Percentiles rank a stretch among this genome's conserved stretches.
These are phyloP conservation scores for Termitomyces heimii DNA, from an alignment of 768 basidiomycete genomes.

Conservation along the genomic window DNA sequence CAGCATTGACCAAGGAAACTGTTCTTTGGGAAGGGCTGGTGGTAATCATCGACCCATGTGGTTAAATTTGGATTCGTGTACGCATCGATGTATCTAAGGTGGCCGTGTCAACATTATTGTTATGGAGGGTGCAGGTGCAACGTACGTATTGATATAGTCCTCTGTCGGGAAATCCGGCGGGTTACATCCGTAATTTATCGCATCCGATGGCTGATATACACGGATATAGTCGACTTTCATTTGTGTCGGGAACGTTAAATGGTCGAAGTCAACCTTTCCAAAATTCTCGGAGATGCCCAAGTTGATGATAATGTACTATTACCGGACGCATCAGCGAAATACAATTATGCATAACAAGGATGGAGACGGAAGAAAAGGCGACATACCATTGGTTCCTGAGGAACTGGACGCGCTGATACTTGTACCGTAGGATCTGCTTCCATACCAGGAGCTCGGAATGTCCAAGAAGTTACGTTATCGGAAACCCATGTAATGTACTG, in stretches of 20 bases:
- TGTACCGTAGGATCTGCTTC: slow-evolving; percentile 52
- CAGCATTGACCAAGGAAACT: slow-evolving; percentile 34
- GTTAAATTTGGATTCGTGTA: slow-evolving; percentile 66
- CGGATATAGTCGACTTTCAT: slow-evolving; percentile 48
- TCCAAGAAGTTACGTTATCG: slow-evolving; percentile 67
- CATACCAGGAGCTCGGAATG: slow-evolving; percentile 61
- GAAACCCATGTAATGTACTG: slow-evolving; percentile 87
- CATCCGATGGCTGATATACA: slow-evolving; percentile 62
- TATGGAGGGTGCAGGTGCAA: not conserved
- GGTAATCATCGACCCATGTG: slow-evolving; percentile 45
- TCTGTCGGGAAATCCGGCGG: slow-evolving; percentile 63
- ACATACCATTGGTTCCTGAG: slow-evolving; percentile 83
- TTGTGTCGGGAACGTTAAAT: slow-evolving; percentile 62
- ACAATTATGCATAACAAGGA: not conserved
- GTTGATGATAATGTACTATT: slow-evolving; percentile 76
- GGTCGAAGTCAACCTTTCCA: slow-evolving; percentile 58
- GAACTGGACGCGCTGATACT: slow-evolving; percentile 62
- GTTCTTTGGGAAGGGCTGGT: slow-evolving; percentile 59
- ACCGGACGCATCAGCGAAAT: not conserved
- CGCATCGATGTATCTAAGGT: slow-evolving; percentile 48
- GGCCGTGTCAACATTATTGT: not conserved
- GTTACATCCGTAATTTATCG: slow-evolving; percentile 69
- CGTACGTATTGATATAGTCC: slow-evolving; percentile 62
- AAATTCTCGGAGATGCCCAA: slow-evolving; percentile 82
- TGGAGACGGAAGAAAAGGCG: not conserved